Evolutionary conservation across 2,329 filamentous ascomycete genomes (phyloP).

Genomic region (Aspergillus oerlinghausenensis): DNA sequence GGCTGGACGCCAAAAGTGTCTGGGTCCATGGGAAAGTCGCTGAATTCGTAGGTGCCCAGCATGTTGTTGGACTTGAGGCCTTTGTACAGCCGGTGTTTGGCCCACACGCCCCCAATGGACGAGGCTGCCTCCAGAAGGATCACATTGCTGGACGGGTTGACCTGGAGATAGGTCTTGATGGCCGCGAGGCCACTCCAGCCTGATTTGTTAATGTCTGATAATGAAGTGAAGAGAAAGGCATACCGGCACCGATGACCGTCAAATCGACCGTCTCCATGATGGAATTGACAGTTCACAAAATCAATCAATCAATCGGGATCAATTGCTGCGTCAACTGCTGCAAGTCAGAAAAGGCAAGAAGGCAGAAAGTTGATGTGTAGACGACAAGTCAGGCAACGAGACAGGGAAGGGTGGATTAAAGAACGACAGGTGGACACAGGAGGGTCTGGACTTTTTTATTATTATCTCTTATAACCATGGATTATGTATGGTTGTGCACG

Average conservation of each 20-base stretch:
- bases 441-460: neutral
- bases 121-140: slow-evolving; percentile 55
- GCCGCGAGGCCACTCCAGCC: slow-evolving; percentile 56
- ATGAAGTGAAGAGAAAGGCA: neutral
- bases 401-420: neutral
- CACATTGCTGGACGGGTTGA: slow-evolving; percentile 55
- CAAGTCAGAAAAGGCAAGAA: neutral
- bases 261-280: slow-evolving; percentile 26
- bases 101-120: slow-evolving; percentile 66
- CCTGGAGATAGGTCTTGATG: slow-evolving; percentile 57
- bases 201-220: too few relatives aligned
- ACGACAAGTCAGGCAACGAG: neutral
- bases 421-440: neutral
- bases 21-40: slow-evolving; percentile 65
- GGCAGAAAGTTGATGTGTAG: neutral
- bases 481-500: neutral
- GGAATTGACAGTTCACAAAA: neutral
- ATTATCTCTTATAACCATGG: neutral
- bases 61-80: slow-evolving; percentile 71
- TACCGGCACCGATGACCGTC: slow-evolving; percentile 28
- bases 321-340: neutral
- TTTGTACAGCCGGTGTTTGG: slow-evolving; percentile 59
- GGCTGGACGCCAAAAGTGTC: slow-evolving; percentile 46
- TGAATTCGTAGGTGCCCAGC: slow-evolving; percentile 67
- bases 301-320: neutral